Base-by-base conservation (phyloP, 495 filamentous ascomycete species). In the Penicillium cinerascens region DNA sequence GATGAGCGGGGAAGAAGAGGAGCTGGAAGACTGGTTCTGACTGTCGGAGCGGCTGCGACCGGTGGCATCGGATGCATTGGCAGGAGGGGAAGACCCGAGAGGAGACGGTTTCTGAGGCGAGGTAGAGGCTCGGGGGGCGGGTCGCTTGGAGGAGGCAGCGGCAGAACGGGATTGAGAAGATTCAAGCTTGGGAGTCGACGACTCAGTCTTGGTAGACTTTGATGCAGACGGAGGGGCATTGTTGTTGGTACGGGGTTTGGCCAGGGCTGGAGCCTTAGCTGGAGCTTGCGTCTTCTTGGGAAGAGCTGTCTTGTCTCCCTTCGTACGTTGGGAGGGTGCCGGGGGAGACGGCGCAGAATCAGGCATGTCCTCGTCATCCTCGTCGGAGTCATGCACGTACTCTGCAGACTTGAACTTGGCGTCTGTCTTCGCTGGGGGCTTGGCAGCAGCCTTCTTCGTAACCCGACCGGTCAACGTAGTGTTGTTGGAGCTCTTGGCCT, bases 21-120 rank as follows among this genome's bases (percentile, higher is more conserved):
- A 69, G 54, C 73, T 66, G 16, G 73, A 73, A 17, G 73, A 64
- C 51, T 74, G 72, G 40, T 74, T 70, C 17, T 73, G 69, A 43
- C 69, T 73, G 37, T 74, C 72, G 33, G 73, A 70, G 18, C 70
- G 68, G 46, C 55, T 71, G 51, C 68, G 69, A 42, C 64, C 65
- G 23, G 72, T 80, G 18, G 85, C 58, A 47, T 89, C 85, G 4
- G 86, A 88, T 6, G 83, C 84, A 66, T 89, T 90, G 15, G 85
- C 82, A 2, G 86, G 87, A 18, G 87, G 87, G n/a, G 87, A 89
- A 3, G 84, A 83, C 21, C 82, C 85, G 35, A 89, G 77, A 3
- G 86, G 86, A 5, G 87, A 89, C 0, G 87, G 87, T 56, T 91
- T 92, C 50, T 79, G 75, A 1, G 85, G 84, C 3, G 85, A 87